phyloP scores from a whole-genome alignment of 2,329 filamentous ascomycete species.

The Sclerotinia minor region DNA sequence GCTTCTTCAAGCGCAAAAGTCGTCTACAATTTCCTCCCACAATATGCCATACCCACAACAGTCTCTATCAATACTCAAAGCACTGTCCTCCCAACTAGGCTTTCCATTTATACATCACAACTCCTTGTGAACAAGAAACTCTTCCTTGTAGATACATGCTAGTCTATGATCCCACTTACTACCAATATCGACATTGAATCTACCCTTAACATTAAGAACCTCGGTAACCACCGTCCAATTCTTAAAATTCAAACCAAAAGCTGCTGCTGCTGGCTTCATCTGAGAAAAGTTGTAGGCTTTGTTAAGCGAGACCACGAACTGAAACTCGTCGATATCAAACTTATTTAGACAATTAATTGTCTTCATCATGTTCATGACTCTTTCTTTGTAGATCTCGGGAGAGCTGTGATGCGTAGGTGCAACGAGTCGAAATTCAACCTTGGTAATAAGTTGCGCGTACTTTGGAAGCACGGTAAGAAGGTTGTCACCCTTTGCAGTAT shows the following conservation, averaged over 20 bases:
- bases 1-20: neutral
- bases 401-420: neutral
- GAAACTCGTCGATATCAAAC: neutral
- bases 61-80: neutral
- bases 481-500: neutral
- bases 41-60: neutral
- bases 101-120: neutral
- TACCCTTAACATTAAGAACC: neutral
- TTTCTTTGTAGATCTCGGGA: neutral
- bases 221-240: neutral
- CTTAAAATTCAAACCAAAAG: neutral
- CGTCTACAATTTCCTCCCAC: neutral
- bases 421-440: neutral
- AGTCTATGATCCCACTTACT: neutral
- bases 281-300: neutral
- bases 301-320: neutral
- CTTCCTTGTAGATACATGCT: neutral
- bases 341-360: neutral
- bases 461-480: neutral
- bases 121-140: neutral
- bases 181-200: neutral
- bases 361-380: neutral
- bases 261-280: neutral
- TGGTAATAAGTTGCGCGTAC: neutral
- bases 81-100: no score